Evolutionary conservation across 2,329 filamentous ascomycete genomes (phyloP), one percentile per base, ranked within the genome.

Genomic region (Aspergillus proliferans): DNA sequence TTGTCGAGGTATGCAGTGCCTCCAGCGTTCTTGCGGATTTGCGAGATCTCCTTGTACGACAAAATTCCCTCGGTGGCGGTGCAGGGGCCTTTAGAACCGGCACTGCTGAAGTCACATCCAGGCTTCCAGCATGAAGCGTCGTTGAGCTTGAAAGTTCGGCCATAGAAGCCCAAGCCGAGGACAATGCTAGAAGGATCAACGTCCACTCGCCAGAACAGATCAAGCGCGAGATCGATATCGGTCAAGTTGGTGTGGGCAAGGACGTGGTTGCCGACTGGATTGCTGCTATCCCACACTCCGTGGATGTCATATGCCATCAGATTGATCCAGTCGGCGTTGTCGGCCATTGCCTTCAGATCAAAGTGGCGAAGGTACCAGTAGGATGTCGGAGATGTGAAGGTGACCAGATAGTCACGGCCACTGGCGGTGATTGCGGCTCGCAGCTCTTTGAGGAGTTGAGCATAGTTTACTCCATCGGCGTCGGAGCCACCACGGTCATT

Each of bases 121-220:
- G 57, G 49, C 9, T 42, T 30, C 14, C 22, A 43, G 26, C 50
- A 52, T 3, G 5, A 12, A 15, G 43, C 36, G 30, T 43, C 26
- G 2, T 2, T 3, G 45, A 52, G 7, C 8, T 47, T 34, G 43
- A 47, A 50, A 40, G 36, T 48, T 28, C 76, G 63, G 0, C 75
- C 76, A 46, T 80, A 80, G 43, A 67, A 69, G 1, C 74, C 74
- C 1, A 77, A 47, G 1, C 77, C 77, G 6, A 81, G 47, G 21
- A 54, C 45, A 4, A 80, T 54, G 47, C 76, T 73, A 0, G 52
- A 43, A 0, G 77, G 65, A 0, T 61, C 53, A 1, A 81, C 58
- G 19, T 69, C 55, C 26, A 66, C 70, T 6, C 73, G 63, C 74
- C 76, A 79, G 4, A 79, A 58, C 0, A 79, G 68, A 3, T 76